phyloP scores from a whole-genome alignment of 176 grass and related monocot genomes.

The Juncus effusus region DNA sequence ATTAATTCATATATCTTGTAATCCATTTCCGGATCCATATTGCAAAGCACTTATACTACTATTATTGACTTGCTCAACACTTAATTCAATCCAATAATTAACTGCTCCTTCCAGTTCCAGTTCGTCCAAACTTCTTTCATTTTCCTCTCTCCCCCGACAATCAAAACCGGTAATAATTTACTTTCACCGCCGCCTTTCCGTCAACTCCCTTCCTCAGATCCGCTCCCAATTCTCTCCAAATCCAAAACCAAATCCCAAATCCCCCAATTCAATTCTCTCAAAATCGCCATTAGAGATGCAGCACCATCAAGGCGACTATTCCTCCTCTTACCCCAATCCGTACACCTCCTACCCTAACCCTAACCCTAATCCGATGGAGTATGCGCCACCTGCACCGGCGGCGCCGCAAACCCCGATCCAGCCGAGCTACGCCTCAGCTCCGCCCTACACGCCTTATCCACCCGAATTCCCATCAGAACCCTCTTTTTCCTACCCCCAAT shows the following conservation, averaged over 20 bases:
- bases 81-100: too few species aligned
- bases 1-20: too few species aligned
- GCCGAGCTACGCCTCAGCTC: constrained; percentile 57
- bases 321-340: constrained; percentile 23
- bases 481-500: constrained; percentile 45
- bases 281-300: constrained; percentile 19
- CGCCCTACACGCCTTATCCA: constrained; percentile 67
- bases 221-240: background rate
- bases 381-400: constrained; percentile 12
- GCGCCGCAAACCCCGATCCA: constrained; percentile 38
- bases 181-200: background rate
- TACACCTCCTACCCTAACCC: constrained; percentile 26
- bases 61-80: too few species aligned
- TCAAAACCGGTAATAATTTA: too few species aligned
- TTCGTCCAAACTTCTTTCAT: too few species aligned
- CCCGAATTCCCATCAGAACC: constrained; percentile 29
- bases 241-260: background rate
- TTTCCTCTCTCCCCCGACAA: too few species aligned
- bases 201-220: constrained; percentile 12
- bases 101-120: too few species aligned
- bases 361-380: constrained; percentile 41
- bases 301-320: constrained; percentile 20
- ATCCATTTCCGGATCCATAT: too few species aligned
- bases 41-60: too few species aligned
- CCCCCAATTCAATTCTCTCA: background rate